A percentile compares a stretch with the other conserved stretches of the same genome.
phyloP scores from a whole-genome alignment of 1,284 basidiomycete species.

The Anthracocystis panici-leucophaei region DNA sequence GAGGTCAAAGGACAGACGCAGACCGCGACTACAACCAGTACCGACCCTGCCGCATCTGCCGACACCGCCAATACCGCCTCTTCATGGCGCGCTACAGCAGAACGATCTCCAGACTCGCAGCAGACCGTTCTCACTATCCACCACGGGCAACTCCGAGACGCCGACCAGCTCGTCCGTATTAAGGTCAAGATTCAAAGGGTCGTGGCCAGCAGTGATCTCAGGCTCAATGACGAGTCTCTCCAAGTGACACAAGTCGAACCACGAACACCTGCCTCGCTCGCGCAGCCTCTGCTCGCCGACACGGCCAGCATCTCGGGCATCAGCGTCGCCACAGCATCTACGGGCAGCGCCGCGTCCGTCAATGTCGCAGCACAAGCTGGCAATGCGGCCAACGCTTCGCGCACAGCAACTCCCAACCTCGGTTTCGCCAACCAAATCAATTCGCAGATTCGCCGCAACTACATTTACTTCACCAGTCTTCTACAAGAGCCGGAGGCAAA shows the following conservation, averaged over 20 bases:
- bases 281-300: constrained; percentile 42
- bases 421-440: constrained; percentile 73
- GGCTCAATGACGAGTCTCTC: constrained; percentile 52
- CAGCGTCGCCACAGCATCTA: constrained; percentile 51
- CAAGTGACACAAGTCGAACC: constrained; percentile 33
- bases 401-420: constrained; percentile 72
- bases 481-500: constrained; percentile 98
- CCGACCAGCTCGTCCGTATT: constrained; percentile 50
- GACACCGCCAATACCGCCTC: constrained; percentile 79
- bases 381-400: constrained; percentile 72
- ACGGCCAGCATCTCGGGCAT: constrained; percentile 57
- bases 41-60: constrained; percentile 66
- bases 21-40: neutral
- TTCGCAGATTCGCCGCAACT: constrained; percentile 87
- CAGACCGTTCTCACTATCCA: constrained; percentile 28
- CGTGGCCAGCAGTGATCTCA: constrained; percentile 54
- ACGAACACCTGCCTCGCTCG: constrained; percentile 26
- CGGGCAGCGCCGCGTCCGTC: constrained; percentile 37
- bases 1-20: constrained; percentile 20
- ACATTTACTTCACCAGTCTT: constrained; percentile 95
- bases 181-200: constrained; percentile 54
- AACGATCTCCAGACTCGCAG: constrained; percentile 22
- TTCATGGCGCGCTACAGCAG: constrained; percentile 74
- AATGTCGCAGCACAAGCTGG: constrained; percentile 14
- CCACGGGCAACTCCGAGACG: constrained; percentile 31